Percentiles rank a stretch among this genome's conserved stretches.
Conservation (phyloP, 164 flowering plant species). For the Santalum album region DNA sequence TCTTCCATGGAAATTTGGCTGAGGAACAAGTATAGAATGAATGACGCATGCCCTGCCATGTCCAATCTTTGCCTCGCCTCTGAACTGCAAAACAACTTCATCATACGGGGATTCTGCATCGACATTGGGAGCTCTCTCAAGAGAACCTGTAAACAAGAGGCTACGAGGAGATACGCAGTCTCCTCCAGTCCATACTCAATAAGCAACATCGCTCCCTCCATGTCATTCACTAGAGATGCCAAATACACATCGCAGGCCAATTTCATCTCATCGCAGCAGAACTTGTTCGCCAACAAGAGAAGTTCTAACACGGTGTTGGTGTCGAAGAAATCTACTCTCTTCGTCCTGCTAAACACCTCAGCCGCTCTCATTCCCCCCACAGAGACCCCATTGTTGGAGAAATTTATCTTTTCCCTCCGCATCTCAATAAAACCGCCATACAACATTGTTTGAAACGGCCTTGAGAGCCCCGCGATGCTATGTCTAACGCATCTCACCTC, state of each 20-base stretch:
- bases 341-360: conserved; percentile 1
- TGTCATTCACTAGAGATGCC: background rate
- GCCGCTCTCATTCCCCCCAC: background rate
- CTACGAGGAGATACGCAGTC: background rate
- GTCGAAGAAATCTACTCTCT: background rate
- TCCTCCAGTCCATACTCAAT: conserved; percentile 6
- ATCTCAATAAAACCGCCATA: conserved; percentile 1
- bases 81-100: conserved; percentile 1
- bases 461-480: background rate
- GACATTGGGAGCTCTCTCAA: background rate
- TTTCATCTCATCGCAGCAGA: conserved; percentile 3
- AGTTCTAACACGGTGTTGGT: background rate
- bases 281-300: background rate
- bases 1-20: conserved; percentile 4
- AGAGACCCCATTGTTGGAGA: background rate
- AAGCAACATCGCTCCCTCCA: background rate
- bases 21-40: background rate
- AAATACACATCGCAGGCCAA: background rate
- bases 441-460: background rate
- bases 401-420: background rate
- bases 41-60: background rate
- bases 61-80: conserved; percentile 1
- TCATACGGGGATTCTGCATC: background rate
- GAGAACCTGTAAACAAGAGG: conserved; percentile 1
- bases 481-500: background rate